These are phyloP conservation scores for Geotrichum europaeum DNA, from an alignment of 1,139 yeast species.

Conservation along the genomic window DNA sequence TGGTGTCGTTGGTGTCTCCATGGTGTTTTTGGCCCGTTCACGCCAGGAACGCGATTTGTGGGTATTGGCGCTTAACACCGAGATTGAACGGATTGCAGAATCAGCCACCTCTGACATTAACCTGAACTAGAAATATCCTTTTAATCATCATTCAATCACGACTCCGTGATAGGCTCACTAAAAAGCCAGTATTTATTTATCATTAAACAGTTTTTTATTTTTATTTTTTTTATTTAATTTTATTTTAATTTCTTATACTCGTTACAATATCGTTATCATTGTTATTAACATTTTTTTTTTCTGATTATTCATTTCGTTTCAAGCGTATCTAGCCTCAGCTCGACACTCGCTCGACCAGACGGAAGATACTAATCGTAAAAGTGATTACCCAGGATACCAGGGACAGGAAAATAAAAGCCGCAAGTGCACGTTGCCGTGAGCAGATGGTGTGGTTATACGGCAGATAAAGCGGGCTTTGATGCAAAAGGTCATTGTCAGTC, in stretches of 20 bases:
- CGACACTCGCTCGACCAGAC: conserved; percentile 71
- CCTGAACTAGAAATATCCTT: conserved; percentile 6
- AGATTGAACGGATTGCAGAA: conserved; percentile 50
- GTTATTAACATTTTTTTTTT: not conserved
- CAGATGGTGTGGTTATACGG: conserved; percentile 48
- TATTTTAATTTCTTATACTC: not conserved
- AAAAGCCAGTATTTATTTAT: not conserved
- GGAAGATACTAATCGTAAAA: conserved; percentile 71
- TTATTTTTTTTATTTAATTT: not conserved
- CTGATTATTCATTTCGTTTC: not conserved
- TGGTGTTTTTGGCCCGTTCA: conserved; percentile 75
- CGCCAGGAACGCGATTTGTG: conserved; percentile 79
- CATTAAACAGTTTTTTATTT: not conserved
- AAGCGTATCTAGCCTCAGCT: not conserved
- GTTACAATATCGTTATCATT: not conserved
- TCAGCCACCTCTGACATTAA: conserved; percentile 25
- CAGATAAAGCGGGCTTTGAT: conserved; percentile 15
- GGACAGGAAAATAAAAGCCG: conserved; percentile 70
- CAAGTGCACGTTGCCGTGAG: conserved; percentile 69
- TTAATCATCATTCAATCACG: not conserved
- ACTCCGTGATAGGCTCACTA: not conserved
- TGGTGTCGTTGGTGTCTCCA: conserved; percentile 62
- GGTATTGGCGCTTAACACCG: conserved; percentile 61
- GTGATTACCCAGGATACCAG: conserved; percentile 80
- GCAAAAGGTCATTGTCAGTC: not conserved